Evolutionary conservation across 768 basidiomycete species (phyloP).

Genomic region (Gyrodon lividus): DNA sequence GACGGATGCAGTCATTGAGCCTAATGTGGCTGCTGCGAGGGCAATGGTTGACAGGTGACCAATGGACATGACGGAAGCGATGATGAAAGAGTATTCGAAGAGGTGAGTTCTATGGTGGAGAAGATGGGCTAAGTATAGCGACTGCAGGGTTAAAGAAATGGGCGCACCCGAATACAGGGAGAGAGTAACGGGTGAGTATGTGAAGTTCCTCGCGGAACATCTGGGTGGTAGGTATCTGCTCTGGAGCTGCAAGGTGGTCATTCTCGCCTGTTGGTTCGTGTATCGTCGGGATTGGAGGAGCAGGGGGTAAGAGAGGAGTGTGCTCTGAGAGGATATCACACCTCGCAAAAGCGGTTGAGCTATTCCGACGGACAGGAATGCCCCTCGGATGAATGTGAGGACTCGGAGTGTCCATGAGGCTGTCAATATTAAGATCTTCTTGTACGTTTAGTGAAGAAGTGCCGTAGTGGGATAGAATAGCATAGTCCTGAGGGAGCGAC

Average conservation of each 20-base stretch:
- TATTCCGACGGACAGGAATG: slow-evolving; percentile 15
- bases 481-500: slow-evolving; percentile 66
- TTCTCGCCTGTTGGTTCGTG: slow-evolving; percentile 45
- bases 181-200: slow-evolving; percentile 59
- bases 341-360: neutral
- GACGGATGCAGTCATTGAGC: slow-evolving; percentile 71
- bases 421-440: slow-evolving; percentile 1
- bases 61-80: slow-evolving; percentile 81
- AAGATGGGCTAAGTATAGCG: neutral
- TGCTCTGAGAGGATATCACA: slow-evolving; percentile 37
- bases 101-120: slow-evolving; percentile 58
- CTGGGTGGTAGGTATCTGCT: slow-evolving; percentile 22
- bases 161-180: slow-evolving; percentile 71
- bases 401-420: neutral
- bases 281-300: slow-evolving; percentile 55
- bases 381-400: slow-evolving; percentile 16
- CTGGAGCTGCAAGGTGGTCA: slow-evolving; percentile 8
- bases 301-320: slow-evolving; percentile 51
- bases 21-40: slow-evolving; percentile 78
- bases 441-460: slow-evolving; percentile 22
- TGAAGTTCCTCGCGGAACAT: slow-evolving; percentile 58
- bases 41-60: slow-evolving; percentile 90
- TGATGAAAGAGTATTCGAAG: slow-evolving; percentile 82
- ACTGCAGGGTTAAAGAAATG: neutral
- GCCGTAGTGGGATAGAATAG: slow-evolving; percentile 54